phyloP scores from a whole-genome alignment of 208 protist species.

The Acanthamoeba castellanii region DNA sequence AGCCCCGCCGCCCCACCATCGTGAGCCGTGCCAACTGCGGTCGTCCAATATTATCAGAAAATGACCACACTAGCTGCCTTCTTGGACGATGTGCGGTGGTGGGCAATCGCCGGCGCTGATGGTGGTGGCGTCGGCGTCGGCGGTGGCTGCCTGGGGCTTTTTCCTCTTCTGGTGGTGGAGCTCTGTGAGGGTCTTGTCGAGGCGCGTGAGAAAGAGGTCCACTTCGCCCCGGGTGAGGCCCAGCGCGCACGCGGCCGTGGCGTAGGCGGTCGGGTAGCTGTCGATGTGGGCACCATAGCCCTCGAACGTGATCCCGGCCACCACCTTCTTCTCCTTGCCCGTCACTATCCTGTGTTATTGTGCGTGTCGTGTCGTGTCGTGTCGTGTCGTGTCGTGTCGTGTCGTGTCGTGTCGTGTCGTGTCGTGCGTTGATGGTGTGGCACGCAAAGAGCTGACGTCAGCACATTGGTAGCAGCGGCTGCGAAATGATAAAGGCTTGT shows the following conservation, averaged over 20 bases:
- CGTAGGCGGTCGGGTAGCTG: conserved; percentile 53
- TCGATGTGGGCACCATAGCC: conserved; percentile 65
- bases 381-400: too few species aligned
- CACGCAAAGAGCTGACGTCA: background rate
- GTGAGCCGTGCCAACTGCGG: background rate
- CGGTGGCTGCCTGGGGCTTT: too few species aligned
- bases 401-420: too few species aligned
- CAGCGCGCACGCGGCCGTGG: conserved; percentile 49
- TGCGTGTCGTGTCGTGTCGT: background rate
- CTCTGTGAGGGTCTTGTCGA: conserved; percentile 28
- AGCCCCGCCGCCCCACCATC: background rate
- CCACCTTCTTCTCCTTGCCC: conserved; percentile 28
- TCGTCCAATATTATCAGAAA: too few species aligned
- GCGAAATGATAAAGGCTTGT: background rate
- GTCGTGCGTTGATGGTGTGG: background rate
- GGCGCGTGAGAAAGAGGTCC: conserved; percentile 52
- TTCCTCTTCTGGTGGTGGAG: too few species aligned
- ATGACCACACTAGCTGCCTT: too few species aligned
- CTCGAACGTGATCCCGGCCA: conserved; percentile 54
- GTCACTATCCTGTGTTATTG: conserved; percentile 37
- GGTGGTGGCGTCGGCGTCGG: too few species aligned
- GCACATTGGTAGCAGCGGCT: background rate
- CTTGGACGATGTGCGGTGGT: too few species aligned
- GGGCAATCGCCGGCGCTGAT: too few species aligned
- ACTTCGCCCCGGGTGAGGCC: conserved; percentile 34